Evolutionary conservation across 495 filamentous ascomycete species (phyloP), one percentile per base, ranked within the genome.

Genomic region (Lophiotrema nucula): DNA sequence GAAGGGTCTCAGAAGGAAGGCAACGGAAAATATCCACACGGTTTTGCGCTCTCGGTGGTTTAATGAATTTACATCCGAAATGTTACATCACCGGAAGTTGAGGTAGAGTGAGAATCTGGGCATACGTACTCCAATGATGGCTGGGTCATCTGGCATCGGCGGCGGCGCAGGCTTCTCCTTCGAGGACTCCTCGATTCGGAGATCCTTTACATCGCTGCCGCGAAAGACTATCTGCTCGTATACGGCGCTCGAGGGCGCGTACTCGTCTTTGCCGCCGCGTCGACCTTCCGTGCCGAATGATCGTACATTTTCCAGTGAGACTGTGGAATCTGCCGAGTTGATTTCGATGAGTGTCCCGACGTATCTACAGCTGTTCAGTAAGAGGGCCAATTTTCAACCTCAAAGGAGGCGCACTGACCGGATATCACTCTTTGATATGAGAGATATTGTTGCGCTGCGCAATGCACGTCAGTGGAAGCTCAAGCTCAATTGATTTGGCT

Each of bases 151-250:
- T 15, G 91, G 92, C 61, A 96, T 82, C 19, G 88, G 88, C 44
- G 75, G 76, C 58, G 81, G 75, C 56, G 76, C 71, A 41, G 84
- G 82, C 66, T 86, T 77, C 70, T 93, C 86, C 70, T 91, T 87
- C 5, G 87, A 83, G 35, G 82, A 78, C 62, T 93, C 85, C 58
- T 95, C 91, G 65, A 99, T 88, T 53, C 88, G 86, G 65, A 99
- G 81, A 70, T 99, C 92, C 76, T 97, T 97, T 68, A 99, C 93
- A 79, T 99, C 93, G 71, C 90, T 96, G 49, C 95, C 93, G 43
- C 92, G 88, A 72, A 99, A 99, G 57, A 99, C 92, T 67, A 99
- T 97, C 78, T 99, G 97, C 70, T 97, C 95, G 76, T 97, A 99
- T 65, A 97, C 77, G 62, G 85, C 86, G 49, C 88, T 82, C 0